Conservation (phyloP, 2,329 filamentous ascomycete species). For the Zelopaecilomyces penicillatus region DNA sequence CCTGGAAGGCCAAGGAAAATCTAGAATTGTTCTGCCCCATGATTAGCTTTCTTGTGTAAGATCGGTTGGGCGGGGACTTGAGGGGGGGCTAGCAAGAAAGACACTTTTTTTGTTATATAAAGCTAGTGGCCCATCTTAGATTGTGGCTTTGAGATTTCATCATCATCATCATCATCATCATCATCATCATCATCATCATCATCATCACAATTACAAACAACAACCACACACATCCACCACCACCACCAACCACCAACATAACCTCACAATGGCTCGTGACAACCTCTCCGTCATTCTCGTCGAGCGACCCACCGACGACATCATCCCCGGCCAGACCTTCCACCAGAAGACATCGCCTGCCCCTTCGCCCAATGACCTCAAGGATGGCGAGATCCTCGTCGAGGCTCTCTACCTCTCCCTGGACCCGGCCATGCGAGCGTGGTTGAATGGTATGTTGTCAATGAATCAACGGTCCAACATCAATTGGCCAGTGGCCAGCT, state of each 20-base stretch:
- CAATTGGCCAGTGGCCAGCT: too few species aligned
- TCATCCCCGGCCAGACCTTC: slow-evolving; percentile 61
- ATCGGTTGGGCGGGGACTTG: too few species aligned
- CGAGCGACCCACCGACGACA: slow-evolving; percentile 50
- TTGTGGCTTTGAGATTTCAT: too few species aligned
- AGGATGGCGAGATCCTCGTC: slow-evolving; percentile 57
- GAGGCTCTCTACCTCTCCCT: slow-evolving; percentile 57
- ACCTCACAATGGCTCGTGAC: slow-evolving; percentile 30
- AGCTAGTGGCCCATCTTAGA: too few species aligned
- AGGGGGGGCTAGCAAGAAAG: too few species aligned
- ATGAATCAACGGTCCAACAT: neutral
- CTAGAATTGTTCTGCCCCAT: too few species aligned
- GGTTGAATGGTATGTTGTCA: slow-evolving; percentile 48
- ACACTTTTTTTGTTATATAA: too few species aligned
- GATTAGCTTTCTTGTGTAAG: too few species aligned
- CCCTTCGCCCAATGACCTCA: slow-evolving; percentile 43
- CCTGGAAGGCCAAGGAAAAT: too few species aligned
- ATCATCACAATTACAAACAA: neutral
- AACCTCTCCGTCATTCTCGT: slow-evolving; percentile 51
- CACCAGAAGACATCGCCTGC: slow-evolving; percentile 40
- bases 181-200: neutral
- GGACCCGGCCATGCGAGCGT: slow-evolving; percentile 69
- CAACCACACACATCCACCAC: neutral
- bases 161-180: neutral
- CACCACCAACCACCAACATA: neutral